Percentiles rank a stretch among this genome's conserved stretches.
phyloP scores from a whole-genome alignment of 768 basidiomycete genomes.

The Phylloporus sp. region DNA sequence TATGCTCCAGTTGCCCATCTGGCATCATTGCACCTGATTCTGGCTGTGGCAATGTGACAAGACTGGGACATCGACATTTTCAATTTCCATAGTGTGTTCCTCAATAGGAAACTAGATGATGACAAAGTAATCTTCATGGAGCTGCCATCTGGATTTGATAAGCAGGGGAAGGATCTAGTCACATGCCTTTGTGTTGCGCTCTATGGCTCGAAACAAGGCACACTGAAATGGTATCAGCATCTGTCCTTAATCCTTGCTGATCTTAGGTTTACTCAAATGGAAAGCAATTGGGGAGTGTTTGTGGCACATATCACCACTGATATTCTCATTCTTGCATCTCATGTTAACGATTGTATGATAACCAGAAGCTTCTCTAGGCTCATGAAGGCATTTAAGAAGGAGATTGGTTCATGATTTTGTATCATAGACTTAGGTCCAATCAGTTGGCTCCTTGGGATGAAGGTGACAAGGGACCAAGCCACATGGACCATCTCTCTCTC shows the following conservation, averaged over 20 bases:
- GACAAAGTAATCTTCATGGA: too few relatives aligned
- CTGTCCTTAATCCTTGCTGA: not conserved
- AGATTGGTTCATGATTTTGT: not conserved
- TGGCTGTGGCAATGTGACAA: not conserved
- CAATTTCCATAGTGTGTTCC: conserved; percentile 4
- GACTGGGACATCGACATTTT: conserved; percentile 13
- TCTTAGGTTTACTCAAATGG: not conserved
- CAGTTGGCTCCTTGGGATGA: conserved; percentile 2
- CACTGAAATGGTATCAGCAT: conserved; percentile 2
- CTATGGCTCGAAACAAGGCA: too few relatives aligned
- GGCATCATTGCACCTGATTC: conserved; percentile 17
- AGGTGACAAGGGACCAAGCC: not conserved
- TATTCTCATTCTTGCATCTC: not conserved
- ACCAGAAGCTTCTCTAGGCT: not conserved
- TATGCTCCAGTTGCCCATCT: conserved; percentile 30
- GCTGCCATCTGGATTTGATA: not conserved
- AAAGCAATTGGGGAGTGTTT: not conserved
- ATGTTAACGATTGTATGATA: conserved; percentile 4
- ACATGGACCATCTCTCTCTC: not conserved
- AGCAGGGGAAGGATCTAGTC: not conserved
- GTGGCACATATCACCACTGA: not conserved
- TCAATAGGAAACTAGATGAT: conserved; percentile 6
- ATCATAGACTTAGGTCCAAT: not conserved
- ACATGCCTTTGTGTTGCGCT: too few relatives aligned
- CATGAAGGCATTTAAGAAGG: not conserved